Base-by-base conservation (phyloP, 1,284 basidiomycete species). In the Ganoderma resinaceum region DNA sequence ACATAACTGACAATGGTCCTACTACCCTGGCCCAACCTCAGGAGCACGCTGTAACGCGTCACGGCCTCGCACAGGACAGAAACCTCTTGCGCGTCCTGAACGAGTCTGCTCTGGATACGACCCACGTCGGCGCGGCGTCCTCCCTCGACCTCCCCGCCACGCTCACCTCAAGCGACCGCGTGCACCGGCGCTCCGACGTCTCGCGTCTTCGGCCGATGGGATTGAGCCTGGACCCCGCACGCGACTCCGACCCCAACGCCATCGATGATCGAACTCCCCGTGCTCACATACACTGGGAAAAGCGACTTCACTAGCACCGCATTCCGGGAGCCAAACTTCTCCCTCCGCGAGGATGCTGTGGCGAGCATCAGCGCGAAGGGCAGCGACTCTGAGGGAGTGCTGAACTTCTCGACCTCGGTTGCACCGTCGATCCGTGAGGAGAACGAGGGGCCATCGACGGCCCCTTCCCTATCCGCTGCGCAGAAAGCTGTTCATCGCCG, bases 341-440 rank as follows among this genome's bases (percentile, higher is more conserved):
- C 26, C 52, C 68, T 66, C 62, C 71, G 61, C 38, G 62, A 67
- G 38, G 63, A 70, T 42, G 46, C 46, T 14, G 23, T 52, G 23
- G 23, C 46, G 2, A 4, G 46, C n/a, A 2, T 23, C 9, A 52
- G n/a, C 23, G 23, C 46, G 46, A 52, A 52, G 46, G 46, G 52
- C n/a, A 40, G 61, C 62, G 74, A 75, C 18, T 11, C 46, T 12
- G 46, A 74, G 61, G 67, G 73, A 46, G 70, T 68, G 26, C 66
- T 69, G 46, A 71, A 69, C 43, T 68, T 73, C 60, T 69, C 14
- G 43, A 18, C 71, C 35, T 67, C 60, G 62, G 58, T 31, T 20
- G n/a, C 58, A 37, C 37, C 58, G 8, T 60, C 58, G 37, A 6
- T 60, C 37, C 23, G 86, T 91, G 2, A 88, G 91, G 33, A 33